Conservation (phyloP, 768 basidiomycete species). For the Saitozyma podzolica region DNA sequence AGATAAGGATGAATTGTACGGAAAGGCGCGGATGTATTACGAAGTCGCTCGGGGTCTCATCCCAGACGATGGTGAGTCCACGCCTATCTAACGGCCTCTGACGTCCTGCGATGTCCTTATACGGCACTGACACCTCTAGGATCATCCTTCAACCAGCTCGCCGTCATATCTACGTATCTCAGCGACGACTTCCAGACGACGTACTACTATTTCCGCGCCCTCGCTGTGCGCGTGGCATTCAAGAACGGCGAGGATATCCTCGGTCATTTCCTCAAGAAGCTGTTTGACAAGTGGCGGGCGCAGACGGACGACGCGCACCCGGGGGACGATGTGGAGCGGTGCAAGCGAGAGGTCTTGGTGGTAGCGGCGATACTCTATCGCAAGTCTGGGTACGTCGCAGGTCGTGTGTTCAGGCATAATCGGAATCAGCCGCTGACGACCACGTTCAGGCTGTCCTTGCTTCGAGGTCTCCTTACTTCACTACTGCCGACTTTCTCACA, state of each 20-base stretch:
- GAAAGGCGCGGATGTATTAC: slow-evolving; percentile 61
- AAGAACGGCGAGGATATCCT: slow-evolving; percentile 85
- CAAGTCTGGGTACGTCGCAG: slow-evolving; percentile 46
- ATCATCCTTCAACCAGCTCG: slow-evolving; percentile 93
- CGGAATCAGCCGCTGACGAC: neutral
- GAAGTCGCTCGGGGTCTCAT: slow-evolving; percentile 77
- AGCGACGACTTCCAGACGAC: slow-evolving; percentile 77
- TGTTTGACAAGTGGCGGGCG: slow-evolving; percentile 59
- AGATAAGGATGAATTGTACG: slow-evolving; percentile 58
- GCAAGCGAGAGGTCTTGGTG: slow-evolving; percentile 73
- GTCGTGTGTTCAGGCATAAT: slow-evolving; percentile 3
- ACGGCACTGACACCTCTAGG: slow-evolving; percentile 31
- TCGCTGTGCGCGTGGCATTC: slow-evolving; percentile 83
- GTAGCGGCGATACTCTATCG: slow-evolving; percentile 71
- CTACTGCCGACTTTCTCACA: slow-evolving; percentile 40
- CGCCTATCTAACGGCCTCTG: no score
- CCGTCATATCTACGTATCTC: slow-evolving; percentile 83
- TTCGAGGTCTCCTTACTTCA: slow-evolving; percentile 16
- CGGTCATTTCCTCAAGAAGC: slow-evolving; percentile 67
- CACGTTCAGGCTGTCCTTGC: slow-evolving; percentile 26
- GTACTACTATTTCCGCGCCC: slow-evolving; percentile 84
- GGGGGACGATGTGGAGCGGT: slow-evolving; percentile 56
- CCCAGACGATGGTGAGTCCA: slow-evolving; percentile 71
- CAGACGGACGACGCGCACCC: slow-evolving; percentile 8
- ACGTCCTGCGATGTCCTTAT: neutral